These are phyloP conservation scores for Nemania sp. DNA, from an alignment of 2,329 filamentous ascomycete species.

Conservation along the genomic window DNA sequence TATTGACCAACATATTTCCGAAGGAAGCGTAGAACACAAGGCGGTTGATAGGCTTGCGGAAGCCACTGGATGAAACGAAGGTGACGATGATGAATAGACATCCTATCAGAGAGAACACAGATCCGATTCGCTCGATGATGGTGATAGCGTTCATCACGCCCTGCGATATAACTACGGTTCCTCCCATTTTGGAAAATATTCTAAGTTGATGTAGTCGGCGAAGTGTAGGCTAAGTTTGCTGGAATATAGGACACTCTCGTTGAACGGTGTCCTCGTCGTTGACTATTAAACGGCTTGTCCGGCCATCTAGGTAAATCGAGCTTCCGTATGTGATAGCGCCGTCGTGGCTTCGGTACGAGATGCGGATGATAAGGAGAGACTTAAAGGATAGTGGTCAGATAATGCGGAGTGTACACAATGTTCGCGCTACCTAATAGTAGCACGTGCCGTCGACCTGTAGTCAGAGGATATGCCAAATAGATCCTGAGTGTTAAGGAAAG, in stretches of 20 bases:
- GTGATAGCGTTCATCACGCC: constrained; percentile 55
- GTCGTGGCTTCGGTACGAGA: not conserved
- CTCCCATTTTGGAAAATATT: constrained; percentile 1
- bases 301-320: not conserved
- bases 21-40: constrained; percentile 83
- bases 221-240: not conserved
- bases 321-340: not conserved
- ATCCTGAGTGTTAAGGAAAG: not conserved
- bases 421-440: constrained; percentile 6
- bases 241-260: no score
- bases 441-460: not conserved
- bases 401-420: not conserved
- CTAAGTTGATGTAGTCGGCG: not conserved
- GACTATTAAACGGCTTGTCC: not conserved
- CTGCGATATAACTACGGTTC: not conserved
- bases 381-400: not conserved
- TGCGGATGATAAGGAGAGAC: not conserved
- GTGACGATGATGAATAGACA: constrained; percentile 73
- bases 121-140: constrained; percentile 68
- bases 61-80: constrained; percentile 67
- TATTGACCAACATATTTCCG: constrained; percentile 77
- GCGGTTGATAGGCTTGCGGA: constrained; percentile 86
- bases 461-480: not conserved
- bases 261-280: not conserved
- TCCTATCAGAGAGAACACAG: constrained; percentile 70